Evolutionary conservation across 306 rosid genomes (phyloP), one percentile per base, ranked within the genome.

Genomic region (Cicer cuneatum): DNA sequence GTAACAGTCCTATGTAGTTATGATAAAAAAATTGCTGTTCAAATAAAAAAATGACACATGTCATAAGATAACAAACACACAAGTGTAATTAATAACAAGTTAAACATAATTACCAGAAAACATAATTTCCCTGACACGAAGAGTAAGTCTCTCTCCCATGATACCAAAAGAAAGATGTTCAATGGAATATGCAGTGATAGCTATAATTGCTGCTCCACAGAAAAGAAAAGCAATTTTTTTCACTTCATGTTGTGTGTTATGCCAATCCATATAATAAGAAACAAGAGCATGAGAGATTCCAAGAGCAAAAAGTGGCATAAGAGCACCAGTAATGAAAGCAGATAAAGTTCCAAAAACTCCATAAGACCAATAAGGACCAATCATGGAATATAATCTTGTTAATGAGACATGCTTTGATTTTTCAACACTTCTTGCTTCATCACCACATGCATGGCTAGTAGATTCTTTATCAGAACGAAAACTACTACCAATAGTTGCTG

Each of bases 221-320:
- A 93, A 90, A 54, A 93, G 96, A 15, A 93, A 54, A 18, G 92
- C 70, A 45, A 93, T 84, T 74, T 86, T 93, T 73, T 79, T 90
- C 5, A 93, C 61, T 73, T 93, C 96, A 19, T 38, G 90, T 0
- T 80, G 49, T 41, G 98, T 93, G 48, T 86, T 88, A 14, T 93
- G 83, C 98, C 98, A 93, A 63, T 89, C 98, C 98, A 89, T 86
- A 76, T 93, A 93, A 69, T 80, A 90, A 4, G 98, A 54, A 54
- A 93, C 97, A 66, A 93, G 96, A 79, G 97, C 87, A n/a, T 93
- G 96, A 83, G 98, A 80, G 54, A 93, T 84, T 45, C 98, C 98
- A 12, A 93, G 97, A 80, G 98, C 97, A 58, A 87, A 93, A 11
- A 90, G 93, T 21, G 98, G 97, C 98, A 90, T 93, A 58, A 87